Percentiles rank a stretch among this genome's conserved stretches.
phyloP scores from a whole-genome alignment of 129 eudicot species.

The Apium graveolens region DNA sequence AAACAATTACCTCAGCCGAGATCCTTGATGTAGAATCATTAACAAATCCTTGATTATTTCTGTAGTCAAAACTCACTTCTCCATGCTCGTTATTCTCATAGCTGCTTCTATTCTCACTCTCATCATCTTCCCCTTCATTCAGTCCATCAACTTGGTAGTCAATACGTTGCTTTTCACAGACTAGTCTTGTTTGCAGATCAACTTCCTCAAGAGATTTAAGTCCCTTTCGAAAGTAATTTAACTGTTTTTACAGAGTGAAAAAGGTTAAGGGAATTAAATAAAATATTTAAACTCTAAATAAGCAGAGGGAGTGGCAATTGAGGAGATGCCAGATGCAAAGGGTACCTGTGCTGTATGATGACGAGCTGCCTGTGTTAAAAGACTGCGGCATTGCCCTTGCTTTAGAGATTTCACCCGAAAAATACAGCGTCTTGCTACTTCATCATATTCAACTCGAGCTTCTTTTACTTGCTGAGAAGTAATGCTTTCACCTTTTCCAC shows the following conservation, averaged over 20 bases:
- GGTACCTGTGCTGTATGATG: constrained; percentile 95
- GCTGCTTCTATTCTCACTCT: constrained; percentile 31
- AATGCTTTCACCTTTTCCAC: constrained; percentile 64
- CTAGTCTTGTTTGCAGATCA: constrained; percentile 56
- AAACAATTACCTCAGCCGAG: constrained; percentile 41
- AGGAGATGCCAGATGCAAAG: constrained; percentile 10
- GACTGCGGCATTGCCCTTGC: constrained; percentile 86
- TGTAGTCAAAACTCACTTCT: constrained; percentile 74
- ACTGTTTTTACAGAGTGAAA: constrained; percentile 39
- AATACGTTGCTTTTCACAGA: constrained; percentile 76
- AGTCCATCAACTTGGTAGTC: constrained; percentile 66
- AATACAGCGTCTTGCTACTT: constrained; percentile 65
- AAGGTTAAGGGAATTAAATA: constrained; percentile 8
- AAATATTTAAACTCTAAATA: not conserved
- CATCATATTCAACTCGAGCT: constrained; percentile 74
- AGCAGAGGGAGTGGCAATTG: constrained; percentile 1
- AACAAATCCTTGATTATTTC: constrained; percentile 49
- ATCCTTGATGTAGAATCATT: constrained; percentile 36
- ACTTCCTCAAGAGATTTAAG: constrained; percentile 82
- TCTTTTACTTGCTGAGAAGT: constrained; percentile 56
- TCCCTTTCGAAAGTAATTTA: constrained; percentile 84
- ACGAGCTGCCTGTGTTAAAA: constrained; percentile 94
- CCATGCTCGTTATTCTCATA: constrained; percentile 47
- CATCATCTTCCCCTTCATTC: constrained; percentile 43
- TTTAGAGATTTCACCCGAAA: constrained; percentile 83